Evolutionary conservation across 805 yeast genomes (phyloP), one percentile per base, ranked within the genome.

Genomic region (Diddensiella transvaalensis): DNA sequence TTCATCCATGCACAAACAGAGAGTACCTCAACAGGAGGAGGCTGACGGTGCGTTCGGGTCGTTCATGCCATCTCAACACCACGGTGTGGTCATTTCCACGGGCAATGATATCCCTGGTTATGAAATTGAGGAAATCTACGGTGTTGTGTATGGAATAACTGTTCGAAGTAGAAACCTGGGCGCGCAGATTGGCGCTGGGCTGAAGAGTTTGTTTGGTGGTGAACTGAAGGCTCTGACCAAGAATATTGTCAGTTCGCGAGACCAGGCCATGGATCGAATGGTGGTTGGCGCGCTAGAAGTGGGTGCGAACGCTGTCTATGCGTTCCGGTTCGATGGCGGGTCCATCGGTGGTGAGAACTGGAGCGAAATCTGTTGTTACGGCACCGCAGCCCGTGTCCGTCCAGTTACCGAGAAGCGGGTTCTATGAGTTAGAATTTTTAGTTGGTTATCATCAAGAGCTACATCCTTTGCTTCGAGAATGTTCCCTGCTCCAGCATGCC

Each of bases 241-340:
- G 24, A 55, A 52, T 38, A 40, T 55, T 29, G 47, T 51, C 11
- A 19, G 23, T 1, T 51, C 57, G 15, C 51, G 59, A 36, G 57
- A 53, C 36, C 46, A 55, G 30, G 55, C 57, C 3, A 11, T 55
- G 41, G 59, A 56, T 21, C 45, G 59, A 35, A 46, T 55, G 50
- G 41, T 56, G 11, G 46, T 37, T 10, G 59, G 57, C 4, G 59
- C 48, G 19, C 35, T 35, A 29, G 43, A 44, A 5, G 42, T 47
- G 8, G 59, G 60, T 3, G 59, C 43, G 22, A 56, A 56, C 40
- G 57, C 57, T 11, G 56, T 53, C 13, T 51, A 53, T 40, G 58
- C 60, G 4, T 42, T 56, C 37, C 44, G 60, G 22, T 56, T 40
- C 32, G 59, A 56, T 43, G 38, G 38, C 10, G 42, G 46, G 15